Percentiles rank a stretch among this genome's conserved stretches.
Evolutionary conservation across 139 green algal species (phyloP).

Genomic region (Chlorella sp.): DNA sequence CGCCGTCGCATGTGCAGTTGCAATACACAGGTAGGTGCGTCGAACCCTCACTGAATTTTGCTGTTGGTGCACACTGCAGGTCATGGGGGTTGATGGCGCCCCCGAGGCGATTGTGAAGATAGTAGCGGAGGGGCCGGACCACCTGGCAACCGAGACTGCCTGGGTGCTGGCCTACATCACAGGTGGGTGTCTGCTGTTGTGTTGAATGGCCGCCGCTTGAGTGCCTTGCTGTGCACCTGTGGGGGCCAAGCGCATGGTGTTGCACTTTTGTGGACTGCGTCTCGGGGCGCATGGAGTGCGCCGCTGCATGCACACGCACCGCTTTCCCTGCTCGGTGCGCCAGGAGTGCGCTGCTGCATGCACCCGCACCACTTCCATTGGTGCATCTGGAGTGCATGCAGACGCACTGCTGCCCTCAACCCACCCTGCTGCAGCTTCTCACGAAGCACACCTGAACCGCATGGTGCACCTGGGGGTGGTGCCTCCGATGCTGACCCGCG

Average conservation of each 20-base stretch:
- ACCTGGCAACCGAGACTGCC: constrained; percentile 46
- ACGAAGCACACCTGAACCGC: constrained; percentile 39
- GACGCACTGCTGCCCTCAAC: neutral
- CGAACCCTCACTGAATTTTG: no score
- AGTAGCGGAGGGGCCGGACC: neutral
- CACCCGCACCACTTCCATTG: neutral
- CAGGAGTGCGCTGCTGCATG: neutral
- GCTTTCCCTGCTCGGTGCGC: no score
- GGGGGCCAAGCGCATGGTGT: no score
- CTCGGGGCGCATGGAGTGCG: no score
- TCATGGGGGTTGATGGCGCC: constrained; percentile 32
- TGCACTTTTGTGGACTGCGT: no score
- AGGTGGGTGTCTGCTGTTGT: no score
- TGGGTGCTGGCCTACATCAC: constrained; percentile 53
- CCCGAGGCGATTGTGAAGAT: constrained; percentile 33
- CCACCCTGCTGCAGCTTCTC: neutral
- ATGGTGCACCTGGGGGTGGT: constrained; percentile 40
- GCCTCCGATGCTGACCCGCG: neutral
- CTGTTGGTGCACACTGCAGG: neutral
- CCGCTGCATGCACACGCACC: no score
- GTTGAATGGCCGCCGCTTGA: no score
- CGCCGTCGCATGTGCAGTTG: no score
- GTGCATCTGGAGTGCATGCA: neutral
- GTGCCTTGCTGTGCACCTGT: no score
- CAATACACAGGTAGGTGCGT: no score